Conservation (phyloP, 202 grass and related monocot species). For the Bolboschoenoplectus hybrid region DNA sequence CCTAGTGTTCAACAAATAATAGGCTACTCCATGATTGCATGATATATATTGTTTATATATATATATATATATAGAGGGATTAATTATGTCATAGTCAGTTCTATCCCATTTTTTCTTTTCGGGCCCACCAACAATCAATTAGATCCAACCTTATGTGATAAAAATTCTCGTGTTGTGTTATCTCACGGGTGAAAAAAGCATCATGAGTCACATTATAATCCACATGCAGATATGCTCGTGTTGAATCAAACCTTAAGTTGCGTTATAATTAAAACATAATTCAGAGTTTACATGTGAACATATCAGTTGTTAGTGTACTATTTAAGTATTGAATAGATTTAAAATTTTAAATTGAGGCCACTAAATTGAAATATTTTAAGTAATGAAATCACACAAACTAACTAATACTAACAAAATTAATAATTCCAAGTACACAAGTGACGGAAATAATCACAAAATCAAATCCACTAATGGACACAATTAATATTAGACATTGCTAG, state of each 20-base stretch:
- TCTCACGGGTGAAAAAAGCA: slow-evolving; percentile 11
- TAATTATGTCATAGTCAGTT: slow-evolving; percentile 36
- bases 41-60: slow-evolving; percentile 37
- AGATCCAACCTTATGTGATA: slow-evolving; percentile 27
- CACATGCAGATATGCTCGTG: slow-evolving; percentile 5
- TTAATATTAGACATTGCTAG: neutral
- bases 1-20: slow-evolving; percentile 37
- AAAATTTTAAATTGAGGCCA: neutral
- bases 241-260: neutral
- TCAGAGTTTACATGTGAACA: neutral
- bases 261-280: neutral
- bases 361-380: neutral
- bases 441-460: neutral
- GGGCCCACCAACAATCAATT: slow-evolving; percentile 33
- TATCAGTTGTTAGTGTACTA: neutral
- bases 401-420: neutral
- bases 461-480: neutral
- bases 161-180: slow-evolving; percentile 22
- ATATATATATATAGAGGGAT: slow-evolving; percentile 13
- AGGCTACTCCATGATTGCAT: slow-evolving; percentile 38
- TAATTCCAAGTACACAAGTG: neutral
- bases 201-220: slow-evolving; percentile 3
- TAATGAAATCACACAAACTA: neutral
- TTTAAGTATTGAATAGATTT: neutral
- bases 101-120: slow-evolving; percentile 8